Evolutionary conservation across 2,329 filamentous ascomycete genomes (phyloP).

Genomic region (Cytospora leucostoma): DNA sequence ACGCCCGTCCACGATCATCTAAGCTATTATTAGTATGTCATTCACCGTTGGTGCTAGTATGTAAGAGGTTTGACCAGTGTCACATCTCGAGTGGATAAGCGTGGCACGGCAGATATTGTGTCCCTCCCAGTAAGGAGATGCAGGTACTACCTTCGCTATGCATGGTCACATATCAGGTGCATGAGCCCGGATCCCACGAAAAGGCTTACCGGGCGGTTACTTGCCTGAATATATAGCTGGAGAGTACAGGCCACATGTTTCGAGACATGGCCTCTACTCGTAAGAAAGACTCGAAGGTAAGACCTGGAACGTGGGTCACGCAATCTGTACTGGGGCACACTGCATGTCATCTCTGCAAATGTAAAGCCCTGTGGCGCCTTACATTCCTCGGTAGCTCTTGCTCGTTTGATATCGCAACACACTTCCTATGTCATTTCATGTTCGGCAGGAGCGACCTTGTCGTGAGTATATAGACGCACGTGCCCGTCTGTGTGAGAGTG

Average conservation of each 20-base stretch:
- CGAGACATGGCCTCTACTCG: not conserved
- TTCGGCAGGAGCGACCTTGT: not conserved
- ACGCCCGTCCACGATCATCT: not conserved
- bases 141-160: not conserved
- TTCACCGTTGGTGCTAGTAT: conserved; percentile 17
- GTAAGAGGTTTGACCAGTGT: conserved; percentile 1
- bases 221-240: not conserved
- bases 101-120: conserved; percentile 3
- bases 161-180: not conserved
- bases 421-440: not conserved
- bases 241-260: conserved; percentile 4
- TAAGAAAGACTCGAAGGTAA: not conserved
- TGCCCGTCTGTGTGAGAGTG: not conserved
- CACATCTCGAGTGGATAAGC: conserved; percentile 5
- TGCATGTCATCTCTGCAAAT: no score
- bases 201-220: not conserved
- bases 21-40: not conserved
- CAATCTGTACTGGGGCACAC: no score
- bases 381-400: no score
- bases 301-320: not conserved
- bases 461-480: not conserved
- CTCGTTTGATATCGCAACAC: no score
- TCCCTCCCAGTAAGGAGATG: conserved; percentile 2
- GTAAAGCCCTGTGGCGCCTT: no score
- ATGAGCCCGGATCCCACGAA: conserved; percentile 1